Base-by-base conservation (phyloP, 208 protist genomes). In the Trypanosoma avium region DNA sequence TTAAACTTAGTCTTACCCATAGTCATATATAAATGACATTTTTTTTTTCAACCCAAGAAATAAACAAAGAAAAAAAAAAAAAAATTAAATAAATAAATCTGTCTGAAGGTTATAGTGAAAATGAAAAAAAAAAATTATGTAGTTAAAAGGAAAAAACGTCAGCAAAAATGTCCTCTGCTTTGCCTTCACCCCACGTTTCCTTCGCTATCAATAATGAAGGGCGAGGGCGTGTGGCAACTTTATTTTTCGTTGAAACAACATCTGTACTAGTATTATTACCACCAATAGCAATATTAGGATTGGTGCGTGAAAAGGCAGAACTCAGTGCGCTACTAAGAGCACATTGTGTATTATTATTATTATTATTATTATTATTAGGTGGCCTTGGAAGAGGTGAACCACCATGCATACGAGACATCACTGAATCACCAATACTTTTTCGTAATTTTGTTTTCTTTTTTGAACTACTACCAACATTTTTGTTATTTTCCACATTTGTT, bases 81-180 rank as follows among this genome's bases (percentile, higher is more conserved):
- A 54, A 22, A 47, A 21, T 47, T 27, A 57, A 10, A 57, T 22
- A 45, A 24, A 68, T 30, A 60, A 12, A 6, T 48, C 4, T 57
- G 17, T 59, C 8, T 9, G 33, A 27, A 54, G 30, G 29, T 33
- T 75, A 75, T 38, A 57, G 87, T 2, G 71, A 78, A 30, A 82
- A 93, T 1, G 86, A 21, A 3, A 32, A 54, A 29, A 17, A 27
- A 9, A 22, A 10, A 4, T 17, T 55, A 17, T 3, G 3, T 4
- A 5, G 1, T 35, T 75, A 77, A 47, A 61, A 89, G 2, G 71
- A 80, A 26, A 83, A 93, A 0, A 88, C 36, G 56, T 90, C 82
- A 0, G 79, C 72, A 56, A 93, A 93, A 52, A 92, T 56, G 61
- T 89, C 82, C 15, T 92, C 82, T 24, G 62, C 64, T 27, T 61